A percentile compares a stretch with the other conserved stretches of the same genome.
These are phyloP conservation scores for Zygosaccharomyces gambellarensis DNA, from an alignment of 805 yeast genomes.

Conservation along the genomic window DNA sequence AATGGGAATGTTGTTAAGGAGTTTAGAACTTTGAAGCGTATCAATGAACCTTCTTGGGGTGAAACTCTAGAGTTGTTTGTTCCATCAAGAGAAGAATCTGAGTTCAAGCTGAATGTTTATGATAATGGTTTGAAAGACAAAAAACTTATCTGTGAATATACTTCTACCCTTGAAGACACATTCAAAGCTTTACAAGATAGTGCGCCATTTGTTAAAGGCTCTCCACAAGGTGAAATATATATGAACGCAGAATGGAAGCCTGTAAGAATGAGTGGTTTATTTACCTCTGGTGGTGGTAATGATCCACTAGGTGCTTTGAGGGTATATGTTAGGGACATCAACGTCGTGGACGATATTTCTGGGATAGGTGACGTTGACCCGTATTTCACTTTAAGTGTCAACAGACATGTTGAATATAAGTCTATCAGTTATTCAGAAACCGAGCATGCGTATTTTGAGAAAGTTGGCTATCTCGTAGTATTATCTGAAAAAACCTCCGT, in stretches of 20 bases:
- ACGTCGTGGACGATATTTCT: slow-evolving; percentile 48
- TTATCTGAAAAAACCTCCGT: slow-evolving; percentile 56
- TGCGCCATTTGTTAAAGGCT: slow-evolving; percentile 45
- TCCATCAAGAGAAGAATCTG: slow-evolving; percentile 54
- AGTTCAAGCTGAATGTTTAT: slow-evolving; percentile 51
- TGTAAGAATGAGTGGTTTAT: slow-evolving; percentile 49
- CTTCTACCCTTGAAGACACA: slow-evolving; percentile 46
- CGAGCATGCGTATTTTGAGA: slow-evolving; percentile 54
- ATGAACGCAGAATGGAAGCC: slow-evolving; percentile 69
- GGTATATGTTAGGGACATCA: slow-evolving; percentile 52
- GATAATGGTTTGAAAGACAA: slow-evolving; percentile 50
- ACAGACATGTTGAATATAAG: slow-evolving; percentile 52
- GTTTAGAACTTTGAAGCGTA: slow-evolving; percentile 58
- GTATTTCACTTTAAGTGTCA: slow-evolving; percentile 54
- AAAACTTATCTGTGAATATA: slow-evolving; percentile 48
- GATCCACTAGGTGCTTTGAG: slow-evolving; percentile 61
- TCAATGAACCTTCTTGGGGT: slow-evolving; percentile 72
- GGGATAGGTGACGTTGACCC: slow-evolving; percentile 74
- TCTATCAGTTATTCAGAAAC: slow-evolving; percentile 53
- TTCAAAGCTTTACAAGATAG: slow-evolving; percentile 41
- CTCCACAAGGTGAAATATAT: slow-evolving; percentile 52
- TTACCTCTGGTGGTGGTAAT: slow-evolving; percentile 39
- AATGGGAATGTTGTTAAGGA: slow-evolving; percentile 51
- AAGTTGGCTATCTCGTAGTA: slow-evolving; percentile 56
- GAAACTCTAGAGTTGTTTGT: slow-evolving; percentile 57